phyloP scores from a whole-genome alignment of 1,139 yeast genomes.

The Taphrina pruni region DNA sequence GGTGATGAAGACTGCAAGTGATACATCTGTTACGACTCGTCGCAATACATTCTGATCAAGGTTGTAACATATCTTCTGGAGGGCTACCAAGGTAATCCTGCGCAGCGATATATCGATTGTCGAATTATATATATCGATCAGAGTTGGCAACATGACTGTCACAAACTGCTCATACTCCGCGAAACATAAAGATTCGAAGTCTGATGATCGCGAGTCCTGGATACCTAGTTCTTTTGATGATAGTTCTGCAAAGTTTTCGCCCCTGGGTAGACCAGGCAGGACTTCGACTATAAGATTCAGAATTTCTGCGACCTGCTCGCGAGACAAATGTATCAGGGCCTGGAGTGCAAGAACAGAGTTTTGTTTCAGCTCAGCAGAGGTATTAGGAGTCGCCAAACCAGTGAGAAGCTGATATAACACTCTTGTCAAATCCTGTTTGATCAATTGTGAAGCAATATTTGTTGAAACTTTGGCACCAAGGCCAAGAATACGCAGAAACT shows the following conservation, averaged over 20 bases:
- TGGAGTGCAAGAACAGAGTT: constrained; percentile 61
- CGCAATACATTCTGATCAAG: constrained; percentile 47
- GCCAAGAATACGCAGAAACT: constrained; percentile 52
- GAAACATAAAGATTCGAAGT: constrained; percentile 47
- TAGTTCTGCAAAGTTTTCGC: constrained; percentile 56
- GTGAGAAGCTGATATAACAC: constrained; percentile 51
- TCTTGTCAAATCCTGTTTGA: constrained; percentile 50
- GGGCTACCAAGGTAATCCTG: constrained; percentile 62
- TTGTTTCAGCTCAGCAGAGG: constrained; percentile 43
- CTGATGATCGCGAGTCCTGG: not conserved
- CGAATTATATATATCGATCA: constrained; percentile 74
- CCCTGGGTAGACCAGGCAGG: constrained; percentile 52
- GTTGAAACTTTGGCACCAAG: constrained; percentile 57
- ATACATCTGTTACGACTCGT: constrained; percentile 49
- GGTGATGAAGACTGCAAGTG: constrained; percentile 59
- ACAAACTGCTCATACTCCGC: constrained; percentile 55
- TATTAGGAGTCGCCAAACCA: constrained; percentile 50
- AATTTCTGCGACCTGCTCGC: constrained; percentile 64
- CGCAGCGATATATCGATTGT: constrained; percentile 74
- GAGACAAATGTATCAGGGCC: constrained; percentile 76
- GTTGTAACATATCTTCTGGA: constrained; percentile 61
- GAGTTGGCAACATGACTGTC: constrained; percentile 61
- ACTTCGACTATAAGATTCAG: constrained; percentile 64
- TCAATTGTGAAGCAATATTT: constrained; percentile 48
- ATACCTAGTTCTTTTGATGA: constrained; percentile 39